These are phyloP conservation scores for Leptographium galeiforme DNA, from an alignment of 2,329 filamentous ascomycete species.

Conservation along the genomic window DNA sequence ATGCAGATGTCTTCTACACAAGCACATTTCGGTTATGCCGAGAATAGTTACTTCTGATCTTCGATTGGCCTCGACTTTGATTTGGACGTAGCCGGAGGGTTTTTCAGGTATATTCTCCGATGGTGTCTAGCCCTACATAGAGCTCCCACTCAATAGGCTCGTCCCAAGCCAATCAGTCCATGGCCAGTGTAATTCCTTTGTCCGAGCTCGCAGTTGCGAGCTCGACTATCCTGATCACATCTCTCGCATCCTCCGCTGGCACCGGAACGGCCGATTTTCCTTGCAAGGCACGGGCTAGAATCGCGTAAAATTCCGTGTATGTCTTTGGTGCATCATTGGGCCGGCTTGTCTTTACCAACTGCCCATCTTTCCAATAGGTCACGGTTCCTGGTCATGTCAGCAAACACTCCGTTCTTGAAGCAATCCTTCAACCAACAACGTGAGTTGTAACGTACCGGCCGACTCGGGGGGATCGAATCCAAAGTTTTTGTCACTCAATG, in stretches of 20 bases:
- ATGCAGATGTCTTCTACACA: too few relatives aligned
- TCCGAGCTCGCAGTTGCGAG: background rate
- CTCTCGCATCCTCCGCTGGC: background rate
- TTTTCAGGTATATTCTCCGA: too few relatives aligned
- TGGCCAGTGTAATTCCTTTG: background rate
- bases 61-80: too few relatives aligned
- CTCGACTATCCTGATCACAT: background rate
- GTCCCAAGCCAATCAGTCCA: background rate
- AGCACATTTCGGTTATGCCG: too few relatives aligned
- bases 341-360: background rate
- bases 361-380: background rate
- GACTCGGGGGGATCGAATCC: background rate
- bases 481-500: background rate
- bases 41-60: too few relatives aligned
- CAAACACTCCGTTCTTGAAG: background rate
- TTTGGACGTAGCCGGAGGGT: too few relatives aligned
- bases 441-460: background rate
- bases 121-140: too few relatives aligned
- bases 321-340: background rate
- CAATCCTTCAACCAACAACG: background rate
- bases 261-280: background rate
- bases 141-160: too few relatives aligned
- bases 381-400: background rate
- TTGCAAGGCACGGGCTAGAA: background rate
- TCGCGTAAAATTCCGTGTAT: background rate